Base-by-base conservation (phyloP, 495 filamentous ascomycete species). In the Aspergillus indologenus region DNA sequence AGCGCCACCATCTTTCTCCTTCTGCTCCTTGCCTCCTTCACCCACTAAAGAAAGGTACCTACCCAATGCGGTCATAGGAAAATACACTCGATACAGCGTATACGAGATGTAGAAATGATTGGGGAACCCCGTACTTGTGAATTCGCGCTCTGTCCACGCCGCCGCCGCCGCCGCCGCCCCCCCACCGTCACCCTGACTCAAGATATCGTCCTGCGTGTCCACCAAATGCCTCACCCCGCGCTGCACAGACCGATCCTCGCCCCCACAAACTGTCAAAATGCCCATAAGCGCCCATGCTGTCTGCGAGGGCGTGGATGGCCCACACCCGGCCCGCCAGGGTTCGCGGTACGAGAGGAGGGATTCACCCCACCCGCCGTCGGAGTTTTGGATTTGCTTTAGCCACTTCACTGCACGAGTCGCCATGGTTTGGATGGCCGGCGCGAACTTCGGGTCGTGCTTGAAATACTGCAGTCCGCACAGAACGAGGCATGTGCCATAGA, bases 301-400 rank as follows among this genome's bases (percentile, higher is more conserved):
- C 57, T 75, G 72, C 15, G 69, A 65, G 8, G 75, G 40, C 1
- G 71, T 74, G 2, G 65, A 66, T 1, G 49, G 22, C 5, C 65
- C 68, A 1, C 43, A 29, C 74, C 9, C 46, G 47, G 0, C 64
- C 70, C 4, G 65, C 64, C 1, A 50, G 46, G 59, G 57, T 42
- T 68, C 53, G 6, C 53, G 53, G 43, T 75, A 77, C 0, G 72
- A 60, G 1, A 56, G 48, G 0, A 68, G 29, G 0, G 42, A 51
- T 54, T 77, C 74, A 12, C 74, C 74, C 71, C 72, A 77, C 5
- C 74, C 71, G 19, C 71, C 72, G 48, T 75, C 71, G 5, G 24
- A 0, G 26, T 77, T 71, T 48, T 77, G 74, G 2, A 61, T 20
- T 15, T 24, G 48, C 31, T 55, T 49, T 0, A 75, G 61, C 73